phyloP scores from a whole-genome alignment of 768 basidiomycete species.

The Postia placenta region DNA sequence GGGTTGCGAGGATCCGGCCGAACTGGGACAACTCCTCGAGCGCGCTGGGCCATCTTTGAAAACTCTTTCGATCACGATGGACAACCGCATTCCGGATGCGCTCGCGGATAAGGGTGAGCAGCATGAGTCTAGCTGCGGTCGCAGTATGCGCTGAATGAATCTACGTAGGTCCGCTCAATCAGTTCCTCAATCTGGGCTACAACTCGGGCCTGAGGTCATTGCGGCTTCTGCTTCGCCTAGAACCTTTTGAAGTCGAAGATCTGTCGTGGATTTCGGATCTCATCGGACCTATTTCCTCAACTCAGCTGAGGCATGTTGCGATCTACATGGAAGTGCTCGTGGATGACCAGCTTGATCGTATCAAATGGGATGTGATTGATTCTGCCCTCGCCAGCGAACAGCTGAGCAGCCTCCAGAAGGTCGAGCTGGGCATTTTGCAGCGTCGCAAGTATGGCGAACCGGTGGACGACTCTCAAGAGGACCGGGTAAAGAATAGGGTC shows the following conservation, averaged over 20 bases:
- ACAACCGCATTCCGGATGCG: not conserved
- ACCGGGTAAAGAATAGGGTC: not conserved
- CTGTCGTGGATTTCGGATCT: constrained; percentile 1
- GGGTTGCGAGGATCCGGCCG: not conserved
- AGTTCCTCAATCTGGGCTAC: not conserved
- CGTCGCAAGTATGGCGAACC: not conserved
- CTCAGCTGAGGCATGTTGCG: not conserved
- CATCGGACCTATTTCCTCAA: not conserved
- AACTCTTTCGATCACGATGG: constrained; percentile 1
- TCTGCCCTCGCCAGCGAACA: not conserved
- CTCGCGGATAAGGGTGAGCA: not conserved
- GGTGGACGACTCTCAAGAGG: not conserved
- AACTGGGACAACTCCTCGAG: not conserved
- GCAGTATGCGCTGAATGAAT: no score
- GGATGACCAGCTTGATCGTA: not conserved
- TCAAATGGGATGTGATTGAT: constrained; percentile 3
- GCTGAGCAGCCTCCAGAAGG: not conserved
- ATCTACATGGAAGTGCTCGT: not conserved
- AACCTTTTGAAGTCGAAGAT: not conserved
- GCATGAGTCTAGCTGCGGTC: no score
- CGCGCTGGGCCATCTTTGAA: not conserved
- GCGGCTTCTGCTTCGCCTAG: constrained; percentile 1
- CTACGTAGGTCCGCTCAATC: not conserved
- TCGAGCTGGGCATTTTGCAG: not conserved
- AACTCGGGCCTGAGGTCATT: not conserved